phyloP scores from a whole-genome alignment of 202 grass and related monocot species.

The Hordeum pubiflorum region DNA sequence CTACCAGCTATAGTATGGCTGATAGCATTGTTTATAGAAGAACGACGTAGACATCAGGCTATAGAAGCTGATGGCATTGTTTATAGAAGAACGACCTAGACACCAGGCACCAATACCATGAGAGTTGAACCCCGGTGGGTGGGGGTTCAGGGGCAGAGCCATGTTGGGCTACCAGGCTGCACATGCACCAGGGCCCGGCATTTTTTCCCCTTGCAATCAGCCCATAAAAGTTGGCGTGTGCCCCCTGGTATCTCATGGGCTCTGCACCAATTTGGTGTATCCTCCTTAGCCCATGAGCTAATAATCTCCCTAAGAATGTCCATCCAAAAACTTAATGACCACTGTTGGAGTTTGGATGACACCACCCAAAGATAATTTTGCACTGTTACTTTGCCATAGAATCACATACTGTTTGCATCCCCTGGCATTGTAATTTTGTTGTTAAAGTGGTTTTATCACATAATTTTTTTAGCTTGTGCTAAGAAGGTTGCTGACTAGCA shows the following conservation, averaged over 20 bases:
- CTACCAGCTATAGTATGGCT: neutral
- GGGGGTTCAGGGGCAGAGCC: neutral
- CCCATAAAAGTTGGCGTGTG: no score
- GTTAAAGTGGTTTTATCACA: neutral
- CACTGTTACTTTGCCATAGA: neutral
- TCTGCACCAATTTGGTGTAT: no score
- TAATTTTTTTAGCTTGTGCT: neutral
- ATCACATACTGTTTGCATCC: constrained; percentile 19
- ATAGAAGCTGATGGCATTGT: neutral
- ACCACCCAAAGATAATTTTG: neutral
- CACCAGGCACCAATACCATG: neutral
- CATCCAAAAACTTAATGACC: neutral
- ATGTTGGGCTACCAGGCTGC: no score
- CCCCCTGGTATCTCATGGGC: no score
- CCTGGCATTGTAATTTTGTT: neutral
- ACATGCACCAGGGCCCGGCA: no score
- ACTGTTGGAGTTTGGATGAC: neutral
- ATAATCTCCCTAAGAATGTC: constrained; percentile 9
- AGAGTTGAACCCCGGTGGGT: neutral
- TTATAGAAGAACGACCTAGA: neutral
- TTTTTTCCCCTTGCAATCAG: no score
- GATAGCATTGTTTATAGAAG: neutral
- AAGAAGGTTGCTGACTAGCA: neutral
- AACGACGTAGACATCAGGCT: neutral
- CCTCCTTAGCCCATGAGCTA: no score